A percentile compares a stretch with the other conserved stretches of the same genome.
These are phyloP conservation scores for Sporothrix brasiliensis DNA, from an alignment of 2,329 filamentous ascomycete genomes.

Conservation along the genomic window DNA sequence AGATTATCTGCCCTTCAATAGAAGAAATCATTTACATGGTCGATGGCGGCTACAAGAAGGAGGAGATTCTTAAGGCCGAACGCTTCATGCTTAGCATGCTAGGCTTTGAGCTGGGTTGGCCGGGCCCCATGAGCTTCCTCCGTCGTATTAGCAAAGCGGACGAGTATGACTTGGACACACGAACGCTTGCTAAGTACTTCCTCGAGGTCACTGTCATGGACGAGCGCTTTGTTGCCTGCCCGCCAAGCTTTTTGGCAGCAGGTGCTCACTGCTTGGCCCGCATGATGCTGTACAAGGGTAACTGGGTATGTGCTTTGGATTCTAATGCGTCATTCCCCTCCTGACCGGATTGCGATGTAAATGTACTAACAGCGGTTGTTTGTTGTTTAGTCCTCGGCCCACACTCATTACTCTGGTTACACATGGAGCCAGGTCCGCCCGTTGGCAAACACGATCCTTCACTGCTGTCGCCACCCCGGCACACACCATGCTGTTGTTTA, in stretches of 20 bases:
- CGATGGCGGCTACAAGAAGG: constrained; percentile 81
- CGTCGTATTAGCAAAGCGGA: constrained; percentile 97
- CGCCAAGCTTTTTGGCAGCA: constrained; percentile 87
- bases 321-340: background rate
- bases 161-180: constrained; percentile 93
- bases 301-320: constrained; percentile 67
- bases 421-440: constrained; percentile 81
- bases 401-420: constrained; percentile 93
- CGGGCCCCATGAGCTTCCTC: constrained; percentile 98
- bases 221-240: constrained; percentile 89
- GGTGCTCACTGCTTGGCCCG: constrained; percentile 91
- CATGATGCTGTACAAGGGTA: constrained; percentile 84
- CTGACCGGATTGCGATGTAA: background rate
- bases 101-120: constrained; percentile 93
- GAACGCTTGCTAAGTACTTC: constrained; percentile 96
- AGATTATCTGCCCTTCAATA: constrained; percentile 96
- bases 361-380: background rate
- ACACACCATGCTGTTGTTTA: constrained; percentile 85
- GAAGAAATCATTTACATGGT: constrained; percentile 99
- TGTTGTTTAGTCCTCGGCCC: constrained; percentile 63
- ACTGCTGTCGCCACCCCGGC: constrained; percentile 80
- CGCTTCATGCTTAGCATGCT: constrained; percentile 98
- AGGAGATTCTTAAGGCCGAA: constrained; percentile 96
- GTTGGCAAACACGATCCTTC: constrained; percentile 75
- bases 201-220: constrained; percentile 97